A percentile compares a stretch with the other conserved stretches of the same genome.
Evolutionary conservation across 106 monocot genomes (phyloP).

Genomic region (Acorus gramineus): DNA sequence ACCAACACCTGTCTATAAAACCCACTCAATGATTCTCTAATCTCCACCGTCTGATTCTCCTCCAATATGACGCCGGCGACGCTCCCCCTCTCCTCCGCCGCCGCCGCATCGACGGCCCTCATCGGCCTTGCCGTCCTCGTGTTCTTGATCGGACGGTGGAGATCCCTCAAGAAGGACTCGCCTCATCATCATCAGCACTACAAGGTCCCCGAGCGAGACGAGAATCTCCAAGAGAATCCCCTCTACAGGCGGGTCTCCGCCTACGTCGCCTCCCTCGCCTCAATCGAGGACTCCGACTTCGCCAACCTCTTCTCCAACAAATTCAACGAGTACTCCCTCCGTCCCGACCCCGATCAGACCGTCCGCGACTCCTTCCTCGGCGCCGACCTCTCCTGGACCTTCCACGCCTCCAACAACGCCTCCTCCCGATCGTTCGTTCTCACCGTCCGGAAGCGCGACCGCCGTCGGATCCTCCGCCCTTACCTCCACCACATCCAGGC

Average conservation of each 20-base stretch:
- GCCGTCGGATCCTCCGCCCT: conserved; percentile 52
- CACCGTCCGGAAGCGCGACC: conserved; percentile 39
- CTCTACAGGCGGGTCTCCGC: conserved; percentile 41
- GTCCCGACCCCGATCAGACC: conserved; percentile 4
- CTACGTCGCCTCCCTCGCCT: conserved; percentile 55
- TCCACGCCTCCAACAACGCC: conserved; percentile 26
- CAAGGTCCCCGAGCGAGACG: conserved; percentile 40
- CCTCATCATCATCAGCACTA: conserved; percentile 37
- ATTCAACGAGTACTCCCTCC: conserved; percentile 1
- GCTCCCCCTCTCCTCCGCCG: too few species aligned
- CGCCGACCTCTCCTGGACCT: conserved; percentile 22
- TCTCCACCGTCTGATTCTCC: too few species aligned
- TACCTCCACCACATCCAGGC: conserved; percentile 65
- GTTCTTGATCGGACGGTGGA: conserved; percentile 19
- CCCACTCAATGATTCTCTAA: too few species aligned
- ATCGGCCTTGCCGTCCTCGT: too few species aligned
- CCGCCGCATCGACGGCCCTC: too few species aligned
- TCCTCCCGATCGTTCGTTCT: conserved; percentile 23
- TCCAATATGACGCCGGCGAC: too few species aligned
- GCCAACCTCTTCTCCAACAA: conserved; percentile 30
- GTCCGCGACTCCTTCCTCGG: conserved; percentile 37
- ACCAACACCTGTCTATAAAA: too few species aligned
- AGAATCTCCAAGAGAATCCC: conserved; percentile 40
- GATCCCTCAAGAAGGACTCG: conserved; percentile 21
- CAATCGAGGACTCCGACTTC: conserved; percentile 50